These are phyloP conservation scores for Alternaria metachromatica DNA, from an alignment of 2,329 filamentous ascomycete species.

Conservation along the genomic window DNA sequence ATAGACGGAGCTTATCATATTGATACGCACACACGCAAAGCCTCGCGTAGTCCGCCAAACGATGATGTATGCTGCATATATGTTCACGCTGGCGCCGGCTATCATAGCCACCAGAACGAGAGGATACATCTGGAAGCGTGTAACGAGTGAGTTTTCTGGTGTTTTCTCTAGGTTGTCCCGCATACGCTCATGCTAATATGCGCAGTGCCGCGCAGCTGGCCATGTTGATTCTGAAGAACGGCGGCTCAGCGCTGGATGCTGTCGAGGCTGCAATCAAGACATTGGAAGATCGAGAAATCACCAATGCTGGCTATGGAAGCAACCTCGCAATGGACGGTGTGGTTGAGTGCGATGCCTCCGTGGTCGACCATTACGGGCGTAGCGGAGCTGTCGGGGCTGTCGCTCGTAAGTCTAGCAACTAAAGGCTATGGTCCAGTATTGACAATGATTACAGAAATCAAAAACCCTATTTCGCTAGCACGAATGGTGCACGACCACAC, in stretches of 20 bases:
- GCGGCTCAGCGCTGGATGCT: constrained; percentile 82
- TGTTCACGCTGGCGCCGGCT: constrained; percentile 94
- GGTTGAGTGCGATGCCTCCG: constrained; percentile 92
- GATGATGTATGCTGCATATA: constrained; percentile 78
- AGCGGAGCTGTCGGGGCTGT: constrained; percentile 94
- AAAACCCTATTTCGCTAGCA: constrained; percentile 89
- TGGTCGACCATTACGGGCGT: constrained; percentile 88
- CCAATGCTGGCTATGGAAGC: constrained; percentile 94
- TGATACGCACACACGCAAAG: constrained; percentile 46
- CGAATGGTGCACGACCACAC: constrained; percentile 81
- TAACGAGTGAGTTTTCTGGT: constrained; percentile 71
- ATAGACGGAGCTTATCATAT: constrained; percentile 32
- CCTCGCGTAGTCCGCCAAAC: constrained; percentile 46
- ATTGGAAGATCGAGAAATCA: constrained; percentile 93
- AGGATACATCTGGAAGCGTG: constrained; percentile 83
- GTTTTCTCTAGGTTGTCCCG: not conserved
- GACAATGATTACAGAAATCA: constrained; percentile 69
- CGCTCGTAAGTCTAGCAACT: constrained; percentile 68
- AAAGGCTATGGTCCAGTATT: constrained; percentile 16
- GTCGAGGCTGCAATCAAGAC: constrained; percentile 87
- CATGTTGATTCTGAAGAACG: constrained; percentile 80
- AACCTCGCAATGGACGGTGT: constrained; percentile 89
- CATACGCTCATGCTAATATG: not conserved
- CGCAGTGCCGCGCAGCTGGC: constrained; percentile 79
- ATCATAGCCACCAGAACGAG: constrained; percentile 88